Evolutionary conservation across 2,329 filamentous ascomycete genomes (phyloP).

Genomic region (Phaeosphaeriaceae sp.): DNA sequence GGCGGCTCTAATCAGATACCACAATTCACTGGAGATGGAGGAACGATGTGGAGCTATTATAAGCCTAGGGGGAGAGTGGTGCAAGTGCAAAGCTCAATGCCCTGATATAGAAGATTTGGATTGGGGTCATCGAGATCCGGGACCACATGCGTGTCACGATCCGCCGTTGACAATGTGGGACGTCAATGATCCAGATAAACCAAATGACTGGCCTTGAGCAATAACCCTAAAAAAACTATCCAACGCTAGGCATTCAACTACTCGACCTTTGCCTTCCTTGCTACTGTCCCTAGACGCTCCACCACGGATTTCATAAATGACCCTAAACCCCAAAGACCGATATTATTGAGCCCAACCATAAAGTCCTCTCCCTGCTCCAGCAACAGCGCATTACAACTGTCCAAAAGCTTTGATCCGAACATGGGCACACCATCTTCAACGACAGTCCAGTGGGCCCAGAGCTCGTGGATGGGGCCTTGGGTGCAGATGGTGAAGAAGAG

Average conservation of each 20-base stretch:
- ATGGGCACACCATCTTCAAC: conserved; percentile 14
- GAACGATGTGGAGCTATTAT: conserved; percentile 3
- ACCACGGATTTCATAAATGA: conserved; percentile 6
- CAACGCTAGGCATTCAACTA: not conserved
- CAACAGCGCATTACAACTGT: conserved; percentile 7
- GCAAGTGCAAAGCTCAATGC: conserved; percentile 1
- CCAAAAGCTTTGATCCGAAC: conserved; percentile 12
- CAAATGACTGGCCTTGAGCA: no score
- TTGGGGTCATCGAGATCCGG: conserved; percentile 1
- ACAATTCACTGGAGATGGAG: conserved; percentile 1
- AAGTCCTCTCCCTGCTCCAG: conserved; percentile 7
- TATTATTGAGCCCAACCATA: conserved; percentile 10
- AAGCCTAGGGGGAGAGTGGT: conserved; percentile 1
- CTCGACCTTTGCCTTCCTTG: conserved; percentile 3
- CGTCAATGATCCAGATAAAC: no score
- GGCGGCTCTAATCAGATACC: not conserved
- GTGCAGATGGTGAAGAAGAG: conserved; percentile 32
- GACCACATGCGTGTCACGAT: not conserved
- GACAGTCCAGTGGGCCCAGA: conserved; percentile 24
- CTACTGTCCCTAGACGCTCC: conserved; percentile 4
- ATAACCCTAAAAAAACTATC: no score
- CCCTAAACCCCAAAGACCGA: conserved; percentile 4
- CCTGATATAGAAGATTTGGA: conserved; percentile 2
- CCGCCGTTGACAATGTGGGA: no score
- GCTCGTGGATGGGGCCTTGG: conserved; percentile 28